Conservation (phyloP, 2,329 filamentous ascomycete species). For the Coniochaeta ligniaria region DNA sequence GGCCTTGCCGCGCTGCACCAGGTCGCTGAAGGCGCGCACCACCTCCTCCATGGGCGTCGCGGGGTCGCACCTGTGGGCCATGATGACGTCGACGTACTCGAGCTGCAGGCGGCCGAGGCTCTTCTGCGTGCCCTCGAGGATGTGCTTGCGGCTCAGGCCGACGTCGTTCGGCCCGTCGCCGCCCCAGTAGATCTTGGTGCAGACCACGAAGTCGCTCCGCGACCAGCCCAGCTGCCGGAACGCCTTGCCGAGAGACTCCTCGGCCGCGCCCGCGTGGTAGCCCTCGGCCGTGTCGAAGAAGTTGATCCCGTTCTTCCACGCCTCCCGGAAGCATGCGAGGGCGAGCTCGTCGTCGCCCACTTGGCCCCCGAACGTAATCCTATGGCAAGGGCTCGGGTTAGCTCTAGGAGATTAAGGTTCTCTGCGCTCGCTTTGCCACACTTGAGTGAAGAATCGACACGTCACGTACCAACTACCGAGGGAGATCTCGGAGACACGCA, state of each 20-base stretch:
- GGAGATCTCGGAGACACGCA: no score
- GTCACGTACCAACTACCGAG: no score
- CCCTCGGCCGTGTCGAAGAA: constrained; percentile 59
- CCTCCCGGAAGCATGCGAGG: no score
- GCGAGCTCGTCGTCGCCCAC: no score
- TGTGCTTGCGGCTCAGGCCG: constrained; percentile 42
- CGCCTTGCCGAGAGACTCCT: constrained; percentile 43
- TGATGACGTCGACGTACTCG: constrained; percentile 60
- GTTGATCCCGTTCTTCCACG: constrained; percentile 55
- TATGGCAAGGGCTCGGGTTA: no score
- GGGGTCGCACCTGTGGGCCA: constrained; percentile 52
- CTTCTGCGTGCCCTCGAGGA: constrained; percentile 49
- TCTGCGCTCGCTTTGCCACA: no score
- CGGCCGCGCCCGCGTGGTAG: constrained; percentile 40
- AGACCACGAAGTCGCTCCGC: constrained; percentile 47
- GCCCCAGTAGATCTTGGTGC: constrained; percentile 57
- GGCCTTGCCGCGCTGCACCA: constrained; percentile 51
- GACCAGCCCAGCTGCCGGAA: constrained; percentile 46
- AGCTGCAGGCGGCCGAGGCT: constrained; percentile 50
- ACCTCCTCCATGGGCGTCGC: constrained; percentile 56
- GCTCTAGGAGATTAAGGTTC: no score
- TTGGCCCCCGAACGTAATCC: no score
- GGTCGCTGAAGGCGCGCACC: constrained; percentile 44
- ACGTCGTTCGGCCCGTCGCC: constrained; percentile 49
- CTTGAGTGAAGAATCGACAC: no score